These are phyloP conservation scores for Cercospora citrullina DNA, from an alignment of 2,329 filamentous ascomycete genomes.

Conservation along the genomic window DNA sequence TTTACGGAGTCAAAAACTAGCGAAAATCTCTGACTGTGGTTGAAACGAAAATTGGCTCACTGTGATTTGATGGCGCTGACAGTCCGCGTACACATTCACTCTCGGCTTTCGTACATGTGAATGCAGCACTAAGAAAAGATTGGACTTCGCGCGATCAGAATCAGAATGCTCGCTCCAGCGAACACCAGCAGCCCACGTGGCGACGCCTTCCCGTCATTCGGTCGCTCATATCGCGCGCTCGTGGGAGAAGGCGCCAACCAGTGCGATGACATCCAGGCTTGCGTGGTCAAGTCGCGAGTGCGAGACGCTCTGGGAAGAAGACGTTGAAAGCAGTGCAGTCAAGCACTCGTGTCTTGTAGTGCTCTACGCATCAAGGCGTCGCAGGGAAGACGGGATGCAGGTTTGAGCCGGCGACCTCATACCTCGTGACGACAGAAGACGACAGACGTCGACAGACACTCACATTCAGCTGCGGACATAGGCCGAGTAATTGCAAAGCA, in stretches of 20 bases:
- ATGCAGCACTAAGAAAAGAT: not conserved
- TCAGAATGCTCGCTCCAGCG: not conserved
- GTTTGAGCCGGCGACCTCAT: not conserved
- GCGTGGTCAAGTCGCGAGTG: not conserved
- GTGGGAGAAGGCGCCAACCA: not conserved
- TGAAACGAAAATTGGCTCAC: slow-evolving; percentile 5
- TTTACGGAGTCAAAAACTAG: not conserved
- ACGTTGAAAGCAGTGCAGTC: not conserved
- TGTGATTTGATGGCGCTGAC: slow-evolving; percentile 4
- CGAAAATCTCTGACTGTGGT: slow-evolving; percentile 1
- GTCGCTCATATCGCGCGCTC: not conserved
- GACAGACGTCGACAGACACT: not conserved
- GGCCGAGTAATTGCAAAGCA: not conserved
- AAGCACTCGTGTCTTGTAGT: not conserved
- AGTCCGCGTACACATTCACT: not conserved
- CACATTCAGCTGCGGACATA: not conserved
- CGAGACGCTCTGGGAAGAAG: not conserved
- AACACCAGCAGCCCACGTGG: not conserved
- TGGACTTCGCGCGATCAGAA: not conserved
- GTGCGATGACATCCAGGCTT: not conserved
- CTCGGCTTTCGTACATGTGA: not conserved
- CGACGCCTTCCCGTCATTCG: not conserved
- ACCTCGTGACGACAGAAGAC: not conserved
- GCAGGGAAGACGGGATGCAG: not conserved
- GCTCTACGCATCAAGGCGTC: not conserved